These are phyloP conservation scores for Saitoella complicata DNA, from an alignment of 805 yeast species.

Conservation along the genomic window DNA sequence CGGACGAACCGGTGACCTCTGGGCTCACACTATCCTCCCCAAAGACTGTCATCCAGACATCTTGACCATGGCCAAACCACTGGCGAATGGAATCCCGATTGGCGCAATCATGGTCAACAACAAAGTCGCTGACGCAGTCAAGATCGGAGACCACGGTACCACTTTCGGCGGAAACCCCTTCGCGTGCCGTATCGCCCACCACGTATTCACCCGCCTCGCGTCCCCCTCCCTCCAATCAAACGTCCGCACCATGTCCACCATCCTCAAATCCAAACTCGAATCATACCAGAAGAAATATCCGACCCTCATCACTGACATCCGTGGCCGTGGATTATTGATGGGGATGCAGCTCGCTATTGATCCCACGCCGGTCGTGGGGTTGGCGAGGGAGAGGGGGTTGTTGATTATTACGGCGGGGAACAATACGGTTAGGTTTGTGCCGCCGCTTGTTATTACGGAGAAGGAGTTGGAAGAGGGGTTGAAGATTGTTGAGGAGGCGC, in stretches of 20 bases:
- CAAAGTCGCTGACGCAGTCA: slow-evolving; percentile 50
- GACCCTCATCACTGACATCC: slow-evolving; percentile 44
- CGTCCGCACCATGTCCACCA: slow-evolving; percentile 45
- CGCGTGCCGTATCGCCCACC: slow-evolving; percentile 64
- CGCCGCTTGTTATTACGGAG: slow-evolving; percentile 72
- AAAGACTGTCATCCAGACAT: slow-evolving; percentile 85
- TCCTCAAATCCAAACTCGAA: slow-evolving; percentile 29
- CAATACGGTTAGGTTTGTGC: slow-evolving; percentile 78
- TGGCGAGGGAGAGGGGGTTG: slow-evolving; percentile 65
- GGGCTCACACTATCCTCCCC: slow-evolving; percentile 79
- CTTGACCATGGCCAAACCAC: slow-evolving; percentile 83
- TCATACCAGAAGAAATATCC: slow-evolving; percentile 38
- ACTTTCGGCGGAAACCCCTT: slow-evolving; percentile 96
- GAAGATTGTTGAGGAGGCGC: slow-evolving; percentile 43
- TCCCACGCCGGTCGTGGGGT: slow-evolving; percentile 44
- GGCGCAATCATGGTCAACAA: slow-evolving; percentile 86
- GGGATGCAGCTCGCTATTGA: slow-evolving; percentile 64
- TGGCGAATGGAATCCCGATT: slow-evolving; percentile 93
- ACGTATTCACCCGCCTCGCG: slow-evolving; percentile 56
- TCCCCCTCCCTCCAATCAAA: slow-evolving; percentile 39
- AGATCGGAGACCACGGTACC: slow-evolving; percentile 94
- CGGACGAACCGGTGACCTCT: slow-evolving; percentile 78
- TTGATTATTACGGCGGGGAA: slow-evolving; percentile 83
- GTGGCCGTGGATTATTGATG: slow-evolving; percentile 78
- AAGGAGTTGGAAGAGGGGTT: slow-evolving; percentile 57